Conservation (phyloP, 1,284 basidiomycete species). For the Anthracocystis walkeri region DNA sequence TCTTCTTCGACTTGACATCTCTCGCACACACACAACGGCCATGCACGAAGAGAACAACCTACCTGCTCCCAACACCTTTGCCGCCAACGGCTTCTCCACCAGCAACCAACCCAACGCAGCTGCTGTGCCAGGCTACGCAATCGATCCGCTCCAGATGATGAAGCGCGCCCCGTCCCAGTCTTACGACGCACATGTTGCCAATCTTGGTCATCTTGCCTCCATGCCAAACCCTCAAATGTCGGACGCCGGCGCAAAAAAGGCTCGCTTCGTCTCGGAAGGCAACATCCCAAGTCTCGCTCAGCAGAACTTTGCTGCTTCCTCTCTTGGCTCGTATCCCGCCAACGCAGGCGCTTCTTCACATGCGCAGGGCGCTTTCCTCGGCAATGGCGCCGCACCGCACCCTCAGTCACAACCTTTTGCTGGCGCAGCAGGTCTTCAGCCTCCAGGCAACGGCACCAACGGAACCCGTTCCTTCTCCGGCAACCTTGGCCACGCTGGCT, state of each 20-base stretch:
- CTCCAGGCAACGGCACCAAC: conserved; percentile 51
- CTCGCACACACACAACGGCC: conserved; percentile 16
- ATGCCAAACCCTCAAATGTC: conserved; percentile 28
- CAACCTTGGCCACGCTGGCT: conserved; percentile 38
- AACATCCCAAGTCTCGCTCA: conserved; percentile 49
- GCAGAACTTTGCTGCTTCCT: conserved; percentile 33
- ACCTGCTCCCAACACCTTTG: conserved; percentile 30
- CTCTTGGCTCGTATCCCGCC: conserved; percentile 18
- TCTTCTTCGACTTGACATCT: neutral
- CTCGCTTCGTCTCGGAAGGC: conserved; percentile 60
- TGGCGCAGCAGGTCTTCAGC: conserved; percentile 34
- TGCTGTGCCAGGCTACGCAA: conserved; percentile 28
- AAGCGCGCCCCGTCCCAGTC: conserved; percentile 57
- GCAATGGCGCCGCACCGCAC: conserved; percentile 23
- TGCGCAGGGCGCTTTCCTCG: conserved; percentile 26
- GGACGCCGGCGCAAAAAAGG: conserved; percentile 48
- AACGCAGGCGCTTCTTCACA: conserved; percentile 15
- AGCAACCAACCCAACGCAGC: conserved; percentile 17
- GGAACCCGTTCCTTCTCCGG: conserved; percentile 53
- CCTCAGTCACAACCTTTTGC: conserved; percentile 29
- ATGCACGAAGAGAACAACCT: conserved; percentile 40
- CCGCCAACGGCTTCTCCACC: conserved; percentile 30
- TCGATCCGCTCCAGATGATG: conserved; percentile 56
- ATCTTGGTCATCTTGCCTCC: conserved; percentile 30
- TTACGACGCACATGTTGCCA: conserved; percentile 50